Percentiles rank a stretch among this genome's conserved stretches.
Evolutionary conservation across 331 rosid species (phyloP).

Genomic region (Rosa hybrid): DNA sequence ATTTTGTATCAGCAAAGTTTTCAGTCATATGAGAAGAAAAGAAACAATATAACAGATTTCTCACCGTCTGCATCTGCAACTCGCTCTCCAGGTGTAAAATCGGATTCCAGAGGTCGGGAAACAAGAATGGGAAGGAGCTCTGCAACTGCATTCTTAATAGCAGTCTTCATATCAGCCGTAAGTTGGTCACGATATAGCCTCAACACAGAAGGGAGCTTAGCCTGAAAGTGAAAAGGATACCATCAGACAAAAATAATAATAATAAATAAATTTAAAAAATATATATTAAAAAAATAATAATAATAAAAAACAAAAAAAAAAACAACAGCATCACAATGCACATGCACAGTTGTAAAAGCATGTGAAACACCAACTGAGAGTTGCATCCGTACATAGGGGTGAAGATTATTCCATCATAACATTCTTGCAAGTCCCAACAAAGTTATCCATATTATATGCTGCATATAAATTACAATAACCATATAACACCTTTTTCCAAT

Average conservation of each 20-base stretch:
- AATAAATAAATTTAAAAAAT: too few relatives aligned
- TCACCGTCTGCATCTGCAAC: slow-evolving; percentile 83
- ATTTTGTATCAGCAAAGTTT: neutral
- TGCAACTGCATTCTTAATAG: slow-evolving; percentile 91
- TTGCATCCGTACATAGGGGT: neutral
- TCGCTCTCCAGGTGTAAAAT: slow-evolving; percentile 78
- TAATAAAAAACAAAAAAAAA: too few relatives aligned
- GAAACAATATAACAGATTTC: slow-evolving; percentile 28
- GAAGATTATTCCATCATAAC: neutral
- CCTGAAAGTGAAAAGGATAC: slow-evolving; percentile 50
- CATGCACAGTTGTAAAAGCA: neutral
- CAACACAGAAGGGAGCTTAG: slow-evolving; percentile 91
- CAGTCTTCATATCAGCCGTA: slow-evolving; percentile 92
- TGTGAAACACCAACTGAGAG: neutral
- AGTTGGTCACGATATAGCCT: slow-evolving; percentile 92
- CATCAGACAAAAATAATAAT: neutral
- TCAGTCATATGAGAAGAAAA: neutral
- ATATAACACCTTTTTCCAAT: neutral
- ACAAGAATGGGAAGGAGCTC: slow-evolving; percentile 91
- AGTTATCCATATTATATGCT: neutral
- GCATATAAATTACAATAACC: neutral
- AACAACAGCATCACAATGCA: neutral
- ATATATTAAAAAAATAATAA: too few relatives aligned
- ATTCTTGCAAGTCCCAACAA: neutral
- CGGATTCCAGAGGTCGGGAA: slow-evolving; percentile 72